These are phyloP conservation scores for Ustilago xerochloae DNA, from an alignment of 1,284 basidiomycete genomes.

Conservation along the genomic window DNA sequence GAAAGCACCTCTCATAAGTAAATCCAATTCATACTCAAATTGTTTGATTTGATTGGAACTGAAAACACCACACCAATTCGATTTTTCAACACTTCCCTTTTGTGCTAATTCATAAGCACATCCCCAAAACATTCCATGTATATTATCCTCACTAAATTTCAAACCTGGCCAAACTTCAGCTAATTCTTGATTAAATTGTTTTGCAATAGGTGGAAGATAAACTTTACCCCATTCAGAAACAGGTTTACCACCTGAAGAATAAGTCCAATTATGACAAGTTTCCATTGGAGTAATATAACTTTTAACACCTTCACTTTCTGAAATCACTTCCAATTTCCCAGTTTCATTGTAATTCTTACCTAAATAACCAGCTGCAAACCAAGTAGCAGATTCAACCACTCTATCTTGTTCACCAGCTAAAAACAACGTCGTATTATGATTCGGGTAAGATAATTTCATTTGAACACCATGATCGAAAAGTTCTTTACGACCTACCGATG, in stretches of 20 bases:
- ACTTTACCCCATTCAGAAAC: conserved; percentile 68
- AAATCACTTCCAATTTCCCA: conserved; percentile 69
- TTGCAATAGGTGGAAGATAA: conserved; percentile 70
- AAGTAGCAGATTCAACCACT: conserved; percentile 71
- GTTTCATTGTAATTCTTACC: conserved; percentile 68
- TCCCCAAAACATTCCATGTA: conserved; percentile 71
- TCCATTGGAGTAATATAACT: conserved; percentile 71
- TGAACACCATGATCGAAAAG: conserved; percentile 71
- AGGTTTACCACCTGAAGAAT: conserved; percentile 65
- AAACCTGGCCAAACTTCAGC: conserved; percentile 53
- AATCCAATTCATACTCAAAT: conserved; percentile 72
- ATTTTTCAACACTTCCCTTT: conserved; percentile 56
- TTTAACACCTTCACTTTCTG: conserved; percentile 69
- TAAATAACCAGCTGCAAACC: conserved; percentile 71
- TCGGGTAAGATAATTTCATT: conserved; percentile 70
- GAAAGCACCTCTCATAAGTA: conserved; percentile 72
- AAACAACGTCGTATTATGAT: conserved; percentile 68
- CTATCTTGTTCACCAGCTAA: conserved; percentile 71
- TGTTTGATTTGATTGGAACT: conserved; percentile 68
- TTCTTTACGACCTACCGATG: conserved; percentile 69
- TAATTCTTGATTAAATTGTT: conserved; percentile 68
- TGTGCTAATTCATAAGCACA: conserved; percentile 72
- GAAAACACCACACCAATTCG: conserved; percentile 71
- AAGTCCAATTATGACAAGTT: conserved; percentile 70
- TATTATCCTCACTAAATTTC: conserved; percentile 27